A percentile compares a stretch with the other conserved stretches of the same genome.
These are phyloP conservation scores for Colletotrichum sublineola DNA, from an alignment of 2,329 filamentous ascomycete genomes.

Conservation along the genomic window DNA sequence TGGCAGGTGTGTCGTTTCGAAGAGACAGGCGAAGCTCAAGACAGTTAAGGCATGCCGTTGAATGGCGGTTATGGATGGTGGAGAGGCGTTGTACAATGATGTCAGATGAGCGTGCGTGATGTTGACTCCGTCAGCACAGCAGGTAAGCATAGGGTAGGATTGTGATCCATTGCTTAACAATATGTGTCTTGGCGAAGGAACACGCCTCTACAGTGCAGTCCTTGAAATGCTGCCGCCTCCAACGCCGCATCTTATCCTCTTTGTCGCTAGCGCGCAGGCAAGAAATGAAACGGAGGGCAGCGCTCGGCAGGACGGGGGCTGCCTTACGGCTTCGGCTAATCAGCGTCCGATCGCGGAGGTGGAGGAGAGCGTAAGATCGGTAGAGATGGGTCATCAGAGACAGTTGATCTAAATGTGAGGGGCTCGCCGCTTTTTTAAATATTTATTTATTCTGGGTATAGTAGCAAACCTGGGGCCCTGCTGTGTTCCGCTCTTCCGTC, in stretches of 20 bases:
- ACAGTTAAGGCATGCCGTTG: slow-evolving; percentile 23
- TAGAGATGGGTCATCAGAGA: not conserved
- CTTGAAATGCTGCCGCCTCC: not conserved
- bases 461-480: not conserved
- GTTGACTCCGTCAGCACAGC: slow-evolving; percentile 27
- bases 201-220: not conserved
- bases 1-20: not conserved
- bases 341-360: too few relatives aligned
- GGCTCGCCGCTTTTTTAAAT: not conserved
- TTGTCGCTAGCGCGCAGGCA: not conserved
- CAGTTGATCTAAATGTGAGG: not conserved
- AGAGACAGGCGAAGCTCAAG: not conserved
- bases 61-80: not conserved
- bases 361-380: not conserved
- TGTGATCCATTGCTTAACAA: not conserved
- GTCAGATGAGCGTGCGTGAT: not conserved
- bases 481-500: not conserved
- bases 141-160: slow-evolving; percentile 1
- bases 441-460: slow-evolving; percentile 7
- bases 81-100: slow-evolving; percentile 13
- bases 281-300: not conserved
- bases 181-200: not conserved
- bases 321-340: too few relatives aligned
- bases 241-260: not conserved
- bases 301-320: not conserved